These are phyloP conservation scores for Colletotrichum abscissum DNA, from an alignment of 2,329 filamentous ascomycete genomes.

Conservation along the genomic window DNA sequence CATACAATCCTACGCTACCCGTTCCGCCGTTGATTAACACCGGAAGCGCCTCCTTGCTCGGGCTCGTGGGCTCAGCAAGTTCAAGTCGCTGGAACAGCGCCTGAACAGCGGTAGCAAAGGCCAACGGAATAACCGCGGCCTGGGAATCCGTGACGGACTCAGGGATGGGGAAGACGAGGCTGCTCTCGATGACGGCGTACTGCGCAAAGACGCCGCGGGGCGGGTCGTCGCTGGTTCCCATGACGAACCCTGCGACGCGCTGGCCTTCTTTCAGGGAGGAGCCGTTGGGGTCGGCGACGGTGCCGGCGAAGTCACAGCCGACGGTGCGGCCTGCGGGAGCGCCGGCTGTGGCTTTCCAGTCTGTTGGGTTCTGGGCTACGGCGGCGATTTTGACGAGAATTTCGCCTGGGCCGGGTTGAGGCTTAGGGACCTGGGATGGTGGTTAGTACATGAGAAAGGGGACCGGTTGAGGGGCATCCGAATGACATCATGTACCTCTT, in stretches of 20 bases:
- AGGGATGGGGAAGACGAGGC: constrained; percentile 24
- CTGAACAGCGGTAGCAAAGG: constrained; percentile 28
- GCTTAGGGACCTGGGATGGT: constrained; percentile 37
- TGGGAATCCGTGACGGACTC: constrained; percentile 10
- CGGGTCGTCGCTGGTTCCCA: constrained; percentile 39
- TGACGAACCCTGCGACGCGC: constrained; percentile 48
- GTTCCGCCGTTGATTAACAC: constrained; percentile 43
- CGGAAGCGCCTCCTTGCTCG: constrained; percentile 21
- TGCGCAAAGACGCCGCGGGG: constrained; percentile 32
- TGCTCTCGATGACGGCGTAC: constrained; percentile 33
- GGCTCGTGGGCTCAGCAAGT: constrained; percentile 17
- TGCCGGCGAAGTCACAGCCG: constrained; percentile 50
- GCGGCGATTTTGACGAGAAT: constrained; percentile 47
- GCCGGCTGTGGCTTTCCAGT: constrained; percentile 43
- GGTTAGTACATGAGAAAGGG: background rate
- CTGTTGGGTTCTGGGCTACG: constrained; percentile 48
- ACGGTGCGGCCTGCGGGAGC: constrained; percentile 40
- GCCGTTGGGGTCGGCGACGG: constrained; percentile 43
- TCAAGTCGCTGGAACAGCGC: constrained; percentile 28
- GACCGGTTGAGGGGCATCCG: background rate
- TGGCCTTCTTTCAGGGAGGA: constrained; percentile 44
- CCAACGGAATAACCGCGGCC: constrained; percentile 25
- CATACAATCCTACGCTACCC: constrained; percentile 37
- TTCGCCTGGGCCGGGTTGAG: constrained; percentile 43
- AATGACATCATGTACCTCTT: constrained; percentile 32